Evolutionary conservation across 2,329 filamentous ascomycete genomes (phyloP).

Genomic region (Lecanoromycetidae sp.): DNA sequence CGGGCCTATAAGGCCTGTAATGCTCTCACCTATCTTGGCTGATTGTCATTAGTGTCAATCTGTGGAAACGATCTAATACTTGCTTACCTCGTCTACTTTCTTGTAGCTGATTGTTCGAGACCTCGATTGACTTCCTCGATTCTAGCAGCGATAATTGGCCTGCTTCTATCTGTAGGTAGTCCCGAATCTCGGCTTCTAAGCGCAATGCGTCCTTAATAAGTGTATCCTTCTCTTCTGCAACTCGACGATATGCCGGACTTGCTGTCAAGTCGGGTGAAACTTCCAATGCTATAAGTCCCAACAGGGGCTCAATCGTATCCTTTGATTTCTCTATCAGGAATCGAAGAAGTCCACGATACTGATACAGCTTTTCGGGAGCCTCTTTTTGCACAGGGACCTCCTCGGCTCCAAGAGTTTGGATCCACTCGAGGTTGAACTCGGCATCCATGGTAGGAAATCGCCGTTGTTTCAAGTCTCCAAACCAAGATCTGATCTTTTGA

Average conservation of each 20-base stretch:
- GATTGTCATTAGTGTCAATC: background rate
- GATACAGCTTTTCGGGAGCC: no score
- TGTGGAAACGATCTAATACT: background rate
- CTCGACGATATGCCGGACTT: background rate
- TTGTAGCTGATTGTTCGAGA: background rate
- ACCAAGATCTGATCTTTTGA: no score
- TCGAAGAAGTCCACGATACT: no score
- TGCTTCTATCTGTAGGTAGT: background rate
- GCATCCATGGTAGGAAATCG: no score
- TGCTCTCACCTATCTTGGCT: no score
- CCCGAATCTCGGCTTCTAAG: slow-evolving; percentile 1
- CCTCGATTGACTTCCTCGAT: slow-evolving; percentile 7
- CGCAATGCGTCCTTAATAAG: background rate
- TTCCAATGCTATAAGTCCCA: background rate
- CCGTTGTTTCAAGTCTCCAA: no score
- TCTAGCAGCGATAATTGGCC: background rate
- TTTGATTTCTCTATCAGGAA: background rate
- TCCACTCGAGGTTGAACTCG: no score
- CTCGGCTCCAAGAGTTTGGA: no score
- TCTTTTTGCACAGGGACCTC: no score
- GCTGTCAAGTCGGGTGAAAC: background rate
- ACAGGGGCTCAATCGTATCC: background rate
- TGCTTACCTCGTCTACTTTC: slow-evolving; percentile 2
- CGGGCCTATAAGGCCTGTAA: background rate
- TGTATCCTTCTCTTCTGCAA: background rate